Conservation (phyloP, 768 basidiomycete genomes). For the Boletus bicolor region DNA sequence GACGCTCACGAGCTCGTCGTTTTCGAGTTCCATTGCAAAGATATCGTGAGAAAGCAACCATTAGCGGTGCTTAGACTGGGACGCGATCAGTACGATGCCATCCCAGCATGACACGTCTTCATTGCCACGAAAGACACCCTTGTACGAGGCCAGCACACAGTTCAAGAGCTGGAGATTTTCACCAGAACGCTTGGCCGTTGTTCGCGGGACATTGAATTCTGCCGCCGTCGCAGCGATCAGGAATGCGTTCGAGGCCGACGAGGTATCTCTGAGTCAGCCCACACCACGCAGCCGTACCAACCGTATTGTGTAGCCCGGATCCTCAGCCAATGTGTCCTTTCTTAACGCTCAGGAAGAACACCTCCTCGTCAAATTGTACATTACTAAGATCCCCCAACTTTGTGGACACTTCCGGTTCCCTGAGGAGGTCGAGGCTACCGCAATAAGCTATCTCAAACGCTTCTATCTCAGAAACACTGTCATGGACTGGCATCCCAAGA, state of each 20-base stretch:
- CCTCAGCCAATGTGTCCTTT: conserved; percentile 70
- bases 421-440: conserved; percentile 91
- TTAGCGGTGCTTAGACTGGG: neutral
- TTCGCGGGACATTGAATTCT: conserved; percentile 66
- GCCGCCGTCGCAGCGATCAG: conserved; percentile 77
- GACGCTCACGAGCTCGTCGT: conserved; percentile 63
- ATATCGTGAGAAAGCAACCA: conserved; percentile 17
- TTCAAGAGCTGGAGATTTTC: conserved; percentile 91
- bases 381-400: conserved; percentile 79
- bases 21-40: conserved; percentile 19
- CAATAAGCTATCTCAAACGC: conserved; percentile 87
- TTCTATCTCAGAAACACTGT: conserved; percentile 98
- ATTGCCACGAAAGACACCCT: conserved; percentile 30
- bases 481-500: conserved; percentile 99
- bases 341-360: conserved; percentile 77
- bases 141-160: conserved; percentile 80
- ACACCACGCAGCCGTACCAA: neutral
- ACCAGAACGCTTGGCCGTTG: conserved; percentile 52
- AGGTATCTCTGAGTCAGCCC: conserved; percentile 45
- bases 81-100: neutral
- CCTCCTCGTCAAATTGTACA: conserved; percentile 84
- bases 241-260: conserved; percentile 71
- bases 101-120: neutral
- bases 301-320: conserved; percentile 56
- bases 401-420: conserved; percentile 85